Evolutionary conservation across 2,329 filamentous ascomycete species (phyloP).

Genomic region (Lecanicillium sp.): DNA sequence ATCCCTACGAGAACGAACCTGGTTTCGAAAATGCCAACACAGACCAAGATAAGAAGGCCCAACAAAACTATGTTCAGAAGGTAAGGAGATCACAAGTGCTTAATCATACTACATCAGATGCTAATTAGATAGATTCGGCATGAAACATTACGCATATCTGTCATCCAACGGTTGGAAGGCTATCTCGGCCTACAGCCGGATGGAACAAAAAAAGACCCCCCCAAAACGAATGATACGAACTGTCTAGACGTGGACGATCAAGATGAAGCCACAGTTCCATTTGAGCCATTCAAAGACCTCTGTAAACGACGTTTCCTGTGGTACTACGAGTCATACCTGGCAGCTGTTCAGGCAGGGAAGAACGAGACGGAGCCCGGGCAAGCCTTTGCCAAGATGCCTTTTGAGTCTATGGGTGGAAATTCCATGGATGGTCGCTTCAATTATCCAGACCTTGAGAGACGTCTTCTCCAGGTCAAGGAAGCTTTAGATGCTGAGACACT

Average conservation of each 20-base stretch:
- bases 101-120: conserved; percentile 1
- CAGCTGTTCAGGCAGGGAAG: conserved; percentile 58
- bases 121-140: conserved; percentile 63
- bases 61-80: conserved; percentile 72
- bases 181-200: conserved; percentile 58
- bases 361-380: conserved; percentile 54
- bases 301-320: conserved; percentile 89
- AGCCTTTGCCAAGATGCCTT: conserved; percentile 74
- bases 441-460: conserved; percentile 63
- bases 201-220: conserved; percentile 28
- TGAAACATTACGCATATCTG: conserved; percentile 76
- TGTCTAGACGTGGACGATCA: conserved; percentile 39
- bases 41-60: conserved; percentile 60
- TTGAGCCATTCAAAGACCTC: conserved; percentile 83
- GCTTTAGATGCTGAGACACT: conserved; percentile 64
- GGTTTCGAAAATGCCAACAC: conserved; percentile 75
- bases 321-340: conserved; percentile 87
- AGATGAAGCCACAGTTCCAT: conserved; percentile 44
- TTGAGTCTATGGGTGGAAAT: conserved; percentile 63
- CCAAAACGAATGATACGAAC: conserved; percentile 21
- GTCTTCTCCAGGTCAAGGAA: conserved; percentile 60
- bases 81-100: conserved; percentile 31
- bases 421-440: conserved; percentile 81
- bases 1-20: conserved; percentile 94
- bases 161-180: conserved; percentile 77